Conservation (phyloP, 2,329 filamentous ascomycete species). For the Colletotrichum sp. region DNA sequence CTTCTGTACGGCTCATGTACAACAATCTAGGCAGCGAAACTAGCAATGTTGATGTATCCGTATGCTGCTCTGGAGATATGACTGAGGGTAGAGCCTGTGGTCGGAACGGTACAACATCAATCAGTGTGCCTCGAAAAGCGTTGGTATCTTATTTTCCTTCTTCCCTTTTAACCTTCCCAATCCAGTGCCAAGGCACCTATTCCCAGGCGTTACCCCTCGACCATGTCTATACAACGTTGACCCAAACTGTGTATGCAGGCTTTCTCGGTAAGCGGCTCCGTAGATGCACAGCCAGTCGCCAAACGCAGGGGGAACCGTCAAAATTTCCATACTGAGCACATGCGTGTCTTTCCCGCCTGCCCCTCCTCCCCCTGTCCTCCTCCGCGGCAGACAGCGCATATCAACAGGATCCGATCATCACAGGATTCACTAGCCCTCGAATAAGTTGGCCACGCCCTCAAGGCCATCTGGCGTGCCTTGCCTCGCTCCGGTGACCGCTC, state of each 20-base stretch:
- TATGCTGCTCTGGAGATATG: not conserved
- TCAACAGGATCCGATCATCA: not conserved
- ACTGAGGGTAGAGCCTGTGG: not conserved
- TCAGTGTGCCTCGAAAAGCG: not conserved
- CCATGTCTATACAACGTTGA: not conserved
- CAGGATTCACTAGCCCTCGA: conserved; percentile 36
- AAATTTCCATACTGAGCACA: not conserved
- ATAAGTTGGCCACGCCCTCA: conserved; percentile 61
- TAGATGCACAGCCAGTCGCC: not conserved
- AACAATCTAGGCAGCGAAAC: not conserved
- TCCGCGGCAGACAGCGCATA: not conserved
- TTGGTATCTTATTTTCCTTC: conserved; percentile 13
- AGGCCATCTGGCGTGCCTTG: conserved; percentile 53
- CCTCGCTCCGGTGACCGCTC: conserved; percentile 30
- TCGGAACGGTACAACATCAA: not conserved
- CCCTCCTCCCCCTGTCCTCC: not conserved
- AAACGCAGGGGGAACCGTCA: not conserved
- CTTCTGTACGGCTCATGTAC: not conserved
- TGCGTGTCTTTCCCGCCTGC: not conserved
- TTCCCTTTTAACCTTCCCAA: not conserved
- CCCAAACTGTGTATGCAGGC: not conserved
- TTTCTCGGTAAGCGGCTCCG: not conserved
- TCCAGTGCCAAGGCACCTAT: not conserved
- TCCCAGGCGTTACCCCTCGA: not conserved
- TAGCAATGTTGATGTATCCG: not conserved